phyloP scores from a whole-genome alignment of 768 basidiomycete species.

The Kwoniella bestiolae region DNA sequence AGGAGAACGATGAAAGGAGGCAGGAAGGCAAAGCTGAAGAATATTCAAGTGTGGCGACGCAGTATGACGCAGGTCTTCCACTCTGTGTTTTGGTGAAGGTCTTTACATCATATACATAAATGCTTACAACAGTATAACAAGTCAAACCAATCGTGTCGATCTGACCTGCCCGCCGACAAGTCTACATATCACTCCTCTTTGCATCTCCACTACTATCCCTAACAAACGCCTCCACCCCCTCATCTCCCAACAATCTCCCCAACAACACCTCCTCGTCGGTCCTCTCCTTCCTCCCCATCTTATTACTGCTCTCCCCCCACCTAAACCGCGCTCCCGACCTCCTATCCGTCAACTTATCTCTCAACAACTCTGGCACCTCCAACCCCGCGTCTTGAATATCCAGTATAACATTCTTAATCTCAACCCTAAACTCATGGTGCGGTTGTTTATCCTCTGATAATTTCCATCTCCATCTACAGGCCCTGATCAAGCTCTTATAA shows the following conservation, averaged over 20 bases:
- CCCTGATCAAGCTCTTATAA: conserved; percentile 7
- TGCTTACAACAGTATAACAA: background rate
- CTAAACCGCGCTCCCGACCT: background rate
- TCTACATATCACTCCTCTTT: too few relatives aligned
- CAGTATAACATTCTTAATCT: conserved; percentile 1
- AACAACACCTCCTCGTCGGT: background rate
- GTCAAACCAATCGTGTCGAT: too few relatives aligned
- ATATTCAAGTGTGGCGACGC: too few relatives aligned
- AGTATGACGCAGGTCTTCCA: too few relatives aligned
- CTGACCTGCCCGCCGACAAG: too few relatives aligned
- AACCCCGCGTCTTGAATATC: conserved; percentile 15
- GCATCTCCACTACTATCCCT: too few relatives aligned
- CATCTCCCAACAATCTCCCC: background rate
- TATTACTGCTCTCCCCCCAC: background rate
- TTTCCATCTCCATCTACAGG: conserved; percentile 25
- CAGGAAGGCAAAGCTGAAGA: too few relatives aligned
- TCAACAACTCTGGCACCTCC: conserved; percentile 11
- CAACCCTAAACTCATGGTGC: background rate
- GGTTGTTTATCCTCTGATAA: conserved; percentile 9
- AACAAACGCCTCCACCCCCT: background rate
- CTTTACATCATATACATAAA: background rate
- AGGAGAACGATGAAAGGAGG: too few relatives aligned
- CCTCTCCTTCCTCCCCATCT: background rate
- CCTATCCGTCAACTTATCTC: conserved; percentile 1
- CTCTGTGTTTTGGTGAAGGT: too few relatives aligned